Percentiles rank a stretch among this genome's conserved stretches.
These are phyloP conservation scores for Phaeosphaeria sp. DNA, from an alignment of 2,329 filamentous ascomycete genomes.

Conservation along the genomic window DNA sequence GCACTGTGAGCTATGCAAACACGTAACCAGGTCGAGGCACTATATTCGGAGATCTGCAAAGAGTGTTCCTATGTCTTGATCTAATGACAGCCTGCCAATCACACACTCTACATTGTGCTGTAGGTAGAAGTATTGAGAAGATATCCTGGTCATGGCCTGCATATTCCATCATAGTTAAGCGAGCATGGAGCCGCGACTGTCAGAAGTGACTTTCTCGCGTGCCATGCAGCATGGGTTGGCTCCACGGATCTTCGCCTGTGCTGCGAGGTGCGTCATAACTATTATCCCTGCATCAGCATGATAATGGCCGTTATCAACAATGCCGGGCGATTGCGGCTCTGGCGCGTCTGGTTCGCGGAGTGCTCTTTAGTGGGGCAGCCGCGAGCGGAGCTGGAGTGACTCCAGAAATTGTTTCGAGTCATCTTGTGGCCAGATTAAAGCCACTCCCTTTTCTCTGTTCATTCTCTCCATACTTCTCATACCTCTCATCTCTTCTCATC, in stretches of 20 bases:
- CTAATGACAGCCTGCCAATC: background rate
- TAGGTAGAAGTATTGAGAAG: background rate
- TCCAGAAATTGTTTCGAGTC: conserved; percentile 29
- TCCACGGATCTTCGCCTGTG: conserved; percentile 16
- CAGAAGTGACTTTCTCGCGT: conserved; percentile 4
- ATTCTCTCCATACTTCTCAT: conserved; percentile 14
- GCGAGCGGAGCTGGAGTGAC: conserved; percentile 28
- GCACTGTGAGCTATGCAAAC: too few species aligned
- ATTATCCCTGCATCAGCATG: conserved; percentile 14
- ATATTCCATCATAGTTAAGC: conserved; percentile 4
- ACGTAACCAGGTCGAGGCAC: too few species aligned
- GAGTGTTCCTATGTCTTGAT: background rate
- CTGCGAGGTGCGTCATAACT: conserved; percentile 18
- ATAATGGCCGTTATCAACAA: conserved; percentile 17
- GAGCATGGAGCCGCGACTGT: conserved; percentile 16
- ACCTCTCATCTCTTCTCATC: conserved; percentile 9
- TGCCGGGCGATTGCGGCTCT: conserved; percentile 22
- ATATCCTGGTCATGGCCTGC: background rate
- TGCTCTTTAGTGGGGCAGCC: conserved; percentile 27
- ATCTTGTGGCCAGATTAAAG: conserved; percentile 13
- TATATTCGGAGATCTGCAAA: too few species aligned
- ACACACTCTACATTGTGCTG: background rate
- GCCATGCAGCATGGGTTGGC: conserved; percentile 8
- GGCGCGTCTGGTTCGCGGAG: conserved; percentile 10
- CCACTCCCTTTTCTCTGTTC: conserved; percentile 10